phyloP scores from a whole-genome alignment of 2,329 filamentous ascomycete genomes.

The Alternaria sp. region DNA sequence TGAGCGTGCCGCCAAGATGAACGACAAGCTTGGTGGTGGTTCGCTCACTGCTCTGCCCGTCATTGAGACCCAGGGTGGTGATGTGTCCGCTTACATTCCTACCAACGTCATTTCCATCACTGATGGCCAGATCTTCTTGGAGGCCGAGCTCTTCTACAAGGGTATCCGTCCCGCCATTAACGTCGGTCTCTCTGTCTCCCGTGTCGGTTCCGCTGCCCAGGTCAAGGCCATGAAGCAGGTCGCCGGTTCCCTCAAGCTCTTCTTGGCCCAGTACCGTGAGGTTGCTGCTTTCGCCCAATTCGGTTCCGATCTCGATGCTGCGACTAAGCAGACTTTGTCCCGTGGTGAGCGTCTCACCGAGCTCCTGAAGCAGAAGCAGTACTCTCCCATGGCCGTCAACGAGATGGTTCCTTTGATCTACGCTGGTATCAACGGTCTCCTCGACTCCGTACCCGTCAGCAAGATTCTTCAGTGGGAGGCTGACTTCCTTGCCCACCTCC shows the following conservation, averaged over 20 bases:
- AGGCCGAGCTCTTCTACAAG: conserved; percentile 99
- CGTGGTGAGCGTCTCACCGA: conserved; percentile 99
- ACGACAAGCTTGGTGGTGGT: conserved; percentile 90
- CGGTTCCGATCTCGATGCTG: conserved; percentile 98
- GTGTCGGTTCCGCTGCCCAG: conserved; percentile 99
- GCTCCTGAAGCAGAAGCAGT: conserved; percentile 99
- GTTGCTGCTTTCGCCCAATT: conserved; percentile 99
- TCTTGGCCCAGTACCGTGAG: conserved; percentile 99
- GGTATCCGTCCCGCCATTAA: conserved; percentile 99
- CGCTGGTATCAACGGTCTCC: conserved; percentile 97
- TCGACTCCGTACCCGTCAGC: conserved; percentile 85
- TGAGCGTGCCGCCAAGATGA: conserved; percentile 99
- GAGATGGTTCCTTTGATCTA: conserved; percentile 99
- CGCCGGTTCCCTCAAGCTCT: conserved; percentile 98
- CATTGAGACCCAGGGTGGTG: conserved; percentile 99
- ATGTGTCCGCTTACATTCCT: conserved; percentile 99
- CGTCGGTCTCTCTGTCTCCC: conserved; percentile 99
- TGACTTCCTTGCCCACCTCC: conserved; percentile 92
- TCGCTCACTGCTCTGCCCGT: conserved; percentile 92
- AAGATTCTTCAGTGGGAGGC: conserved; percentile 94
- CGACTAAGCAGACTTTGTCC: conserved; percentile 97
- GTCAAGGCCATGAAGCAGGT: conserved; percentile 99
- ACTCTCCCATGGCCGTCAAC: conserved; percentile 97
- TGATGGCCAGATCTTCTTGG: conserved; percentile 98
- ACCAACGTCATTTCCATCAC: conserved; percentile 99